Conservation (phyloP, 768 basidiomycete species). For the Leucocoprinus sp. region DNA sequence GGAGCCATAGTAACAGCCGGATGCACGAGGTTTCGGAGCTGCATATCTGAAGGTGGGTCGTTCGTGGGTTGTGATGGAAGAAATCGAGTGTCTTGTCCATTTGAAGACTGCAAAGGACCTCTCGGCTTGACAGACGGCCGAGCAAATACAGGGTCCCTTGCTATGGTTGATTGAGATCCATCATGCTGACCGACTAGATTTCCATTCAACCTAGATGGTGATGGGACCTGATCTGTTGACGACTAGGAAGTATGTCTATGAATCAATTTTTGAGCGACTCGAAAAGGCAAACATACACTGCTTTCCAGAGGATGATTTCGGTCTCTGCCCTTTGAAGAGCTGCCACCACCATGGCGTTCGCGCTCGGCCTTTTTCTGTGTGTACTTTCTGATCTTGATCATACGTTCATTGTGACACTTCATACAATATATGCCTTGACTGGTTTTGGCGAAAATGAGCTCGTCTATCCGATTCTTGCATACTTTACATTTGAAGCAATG, state of each 20-base stretch:
- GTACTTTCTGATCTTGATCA: slow-evolving; percentile 85
- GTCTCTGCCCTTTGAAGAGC: slow-evolving; percentile 35
- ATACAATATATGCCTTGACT: slow-evolving; percentile 98
- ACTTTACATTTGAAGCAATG: slow-evolving; percentile 98
- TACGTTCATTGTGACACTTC: slow-evolving; percentile 96
- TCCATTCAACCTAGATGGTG: slow-evolving; percentile 11
- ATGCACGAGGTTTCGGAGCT: background rate
- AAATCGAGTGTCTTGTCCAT: slow-evolving; percentile 14
- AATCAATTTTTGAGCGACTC: background rate
- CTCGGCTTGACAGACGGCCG: slow-evolving; percentile 20
- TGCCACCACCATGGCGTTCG: slow-evolving; percentile 38
- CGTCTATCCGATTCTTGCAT: slow-evolving; percentile 91
- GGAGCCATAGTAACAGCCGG: slow-evolving; percentile 34
- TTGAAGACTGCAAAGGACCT: slow-evolving; percentile 26
- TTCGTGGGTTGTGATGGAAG: slow-evolving; percentile 13
- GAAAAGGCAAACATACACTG: slow-evolving; percentile 28
- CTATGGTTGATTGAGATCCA: slow-evolving; percentile 16
- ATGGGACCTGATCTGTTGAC: slow-evolving; percentile 9
- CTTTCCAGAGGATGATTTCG: slow-evolving; percentile 30
- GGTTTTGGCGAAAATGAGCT: slow-evolving; percentile 97
- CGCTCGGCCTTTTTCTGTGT: slow-evolving; percentile 80
- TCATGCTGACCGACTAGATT: slow-evolving; percentile 10
- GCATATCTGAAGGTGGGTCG: slow-evolving; percentile 8
- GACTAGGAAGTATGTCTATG: slow-evolving; percentile 4
- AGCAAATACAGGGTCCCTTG: slow-evolving; percentile 12